Conservation (phyloP, 2,329 filamentous ascomycete genomes). For the Trichoderma atrobrunneum region DNA sequence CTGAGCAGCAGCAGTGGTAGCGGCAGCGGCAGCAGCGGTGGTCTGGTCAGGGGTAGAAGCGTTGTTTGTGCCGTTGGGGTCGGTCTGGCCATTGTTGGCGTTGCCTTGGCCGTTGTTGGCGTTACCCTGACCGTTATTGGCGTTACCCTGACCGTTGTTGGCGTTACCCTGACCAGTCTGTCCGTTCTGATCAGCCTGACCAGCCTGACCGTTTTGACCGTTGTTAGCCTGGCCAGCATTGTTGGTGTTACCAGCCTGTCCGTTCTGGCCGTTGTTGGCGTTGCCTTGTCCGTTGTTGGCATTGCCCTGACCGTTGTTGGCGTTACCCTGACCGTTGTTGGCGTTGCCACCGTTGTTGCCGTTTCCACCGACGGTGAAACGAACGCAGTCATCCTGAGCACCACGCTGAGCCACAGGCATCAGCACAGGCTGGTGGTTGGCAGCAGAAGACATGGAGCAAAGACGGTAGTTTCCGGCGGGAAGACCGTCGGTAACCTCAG, state of each 20-base stretch:
- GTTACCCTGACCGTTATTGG: not conserved
- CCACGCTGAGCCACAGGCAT: constrained; percentile 68
- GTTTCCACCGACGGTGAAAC: constrained; percentile 50
- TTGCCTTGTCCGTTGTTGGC: not conserved
- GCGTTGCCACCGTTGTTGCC: constrained; percentile 15
- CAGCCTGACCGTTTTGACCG: constrained; percentile 12
- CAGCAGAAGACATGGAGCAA: constrained; percentile 61
- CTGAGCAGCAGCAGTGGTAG: not conserved
- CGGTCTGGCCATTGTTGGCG: constrained; percentile 1
- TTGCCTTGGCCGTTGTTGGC: not conserved
- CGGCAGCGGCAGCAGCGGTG: not conserved
- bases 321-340: no score
- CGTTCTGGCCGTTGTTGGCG: not conserved
- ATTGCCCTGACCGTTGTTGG: constrained; percentile 16
- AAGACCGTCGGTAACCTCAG: constrained; percentile 56
- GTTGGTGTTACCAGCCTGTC: not conserved
- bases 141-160: not conserved
- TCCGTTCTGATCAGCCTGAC: no score
- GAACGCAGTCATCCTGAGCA: constrained; percentile 63
- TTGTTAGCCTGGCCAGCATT: no score
- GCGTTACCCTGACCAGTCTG: no score
- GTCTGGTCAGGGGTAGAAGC: not conserved
- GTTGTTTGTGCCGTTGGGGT: not conserved
- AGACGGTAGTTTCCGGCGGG: constrained; percentile 62
- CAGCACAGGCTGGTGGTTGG: constrained; percentile 64